A percentile compares a stretch with the other conserved stretches of the same genome.
Conservation (phyloP, 1,139 yeast genomes). For the Kazachstania sp. region DNA sequence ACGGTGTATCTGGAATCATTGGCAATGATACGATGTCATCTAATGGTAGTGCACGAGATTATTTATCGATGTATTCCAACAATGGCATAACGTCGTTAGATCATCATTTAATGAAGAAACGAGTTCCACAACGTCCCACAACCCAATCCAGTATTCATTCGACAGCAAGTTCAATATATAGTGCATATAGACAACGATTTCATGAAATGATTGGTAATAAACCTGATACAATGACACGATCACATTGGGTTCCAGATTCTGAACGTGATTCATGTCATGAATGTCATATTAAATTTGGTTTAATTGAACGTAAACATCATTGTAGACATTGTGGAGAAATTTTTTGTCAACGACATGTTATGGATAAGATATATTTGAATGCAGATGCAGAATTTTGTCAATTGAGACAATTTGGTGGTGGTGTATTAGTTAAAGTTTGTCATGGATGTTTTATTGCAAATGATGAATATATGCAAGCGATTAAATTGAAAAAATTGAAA, state of each 20-base stretch:
- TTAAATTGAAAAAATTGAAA: slow-evolving; percentile 30
- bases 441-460: slow-evolving; percentile 64
- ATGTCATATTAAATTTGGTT: slow-evolving; percentile 59
- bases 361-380: slow-evolving; percentile 47
- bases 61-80: neutral
- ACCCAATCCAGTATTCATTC: slow-evolving; percentile 9
- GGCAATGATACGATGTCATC: neutral
- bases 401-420: slow-evolving; percentile 39
- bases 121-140: neutral
- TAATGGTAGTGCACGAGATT: neutral
- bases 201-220: neutral
- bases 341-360: slow-evolving; percentile 65
- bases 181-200: slow-evolving; percentile 6
- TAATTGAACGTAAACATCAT: slow-evolving; percentile 84
- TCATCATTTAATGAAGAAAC: neutral
- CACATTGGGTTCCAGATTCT: slow-evolving; percentile 76
- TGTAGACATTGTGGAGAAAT: slow-evolving; percentile 92
- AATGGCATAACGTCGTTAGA: neutral
- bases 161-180: slow-evolving; percentile 6
- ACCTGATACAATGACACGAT: slow-evolving; percentile 4
- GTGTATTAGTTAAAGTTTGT: slow-evolving; percentile 74
- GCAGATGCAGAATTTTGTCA: slow-evolving; percentile 50
- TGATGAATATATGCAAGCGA: slow-evolving; percentile 39
- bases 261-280: slow-evolving; percentile 55
- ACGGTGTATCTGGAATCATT: neutral